Evolutionary conservation across 768 basidiomycete genomes (phyloP).

Genomic region (Leccinellum luteum): DNA sequence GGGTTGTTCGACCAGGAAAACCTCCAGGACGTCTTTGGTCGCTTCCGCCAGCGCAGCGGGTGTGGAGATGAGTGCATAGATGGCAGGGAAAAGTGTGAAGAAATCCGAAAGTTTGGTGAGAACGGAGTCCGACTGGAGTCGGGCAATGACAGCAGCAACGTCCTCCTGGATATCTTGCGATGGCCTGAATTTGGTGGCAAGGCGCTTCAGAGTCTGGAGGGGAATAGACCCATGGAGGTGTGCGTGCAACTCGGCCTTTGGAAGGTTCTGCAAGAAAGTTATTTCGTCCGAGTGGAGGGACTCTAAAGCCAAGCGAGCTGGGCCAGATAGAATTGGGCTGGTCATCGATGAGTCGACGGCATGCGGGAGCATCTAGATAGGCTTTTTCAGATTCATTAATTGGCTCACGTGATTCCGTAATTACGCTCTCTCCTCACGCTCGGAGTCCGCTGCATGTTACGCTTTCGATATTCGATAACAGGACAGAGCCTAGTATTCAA

Average conservation of each 20-base stretch:
- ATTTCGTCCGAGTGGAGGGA: slow-evolving; percentile 52
- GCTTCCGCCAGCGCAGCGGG: slow-evolving; percentile 51
- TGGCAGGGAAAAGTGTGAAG: slow-evolving; percentile 72
- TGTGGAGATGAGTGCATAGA: slow-evolving; percentile 73
- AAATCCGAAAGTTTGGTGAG: slow-evolving; percentile 67
- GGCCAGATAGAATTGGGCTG: slow-evolving; percentile 17
- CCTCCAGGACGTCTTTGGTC: slow-evolving; percentile 60
- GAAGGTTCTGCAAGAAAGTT: slow-evolving; percentile 57
- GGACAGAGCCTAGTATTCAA: neutral
- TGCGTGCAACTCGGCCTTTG: slow-evolving; percentile 85
- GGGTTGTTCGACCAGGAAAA: slow-evolving; percentile 46
- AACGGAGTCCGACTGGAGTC: slow-evolving; percentile 37
- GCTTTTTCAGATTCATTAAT: too few relatives aligned
- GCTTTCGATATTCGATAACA: neutral
- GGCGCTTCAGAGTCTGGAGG: slow-evolving; percentile 54
- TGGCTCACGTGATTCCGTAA: neutral
- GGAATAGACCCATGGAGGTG: slow-evolving; percentile 87
- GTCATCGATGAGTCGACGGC: too few relatives aligned
- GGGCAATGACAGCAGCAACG: slow-evolving; percentile 44
- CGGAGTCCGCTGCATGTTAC: slow-evolving; percentile 7
- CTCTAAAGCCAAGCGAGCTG: slow-evolving; percentile 48
- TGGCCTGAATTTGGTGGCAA: slow-evolving; percentile 45
- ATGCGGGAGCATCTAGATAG: too few relatives aligned
- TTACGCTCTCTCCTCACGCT: neutral
- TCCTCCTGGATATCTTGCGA: slow-evolving; percentile 28